phyloP scores from a whole-genome alignment of 2,329 filamentous ascomycete genomes.

The Ceratocystis harringtonii region DNA sequence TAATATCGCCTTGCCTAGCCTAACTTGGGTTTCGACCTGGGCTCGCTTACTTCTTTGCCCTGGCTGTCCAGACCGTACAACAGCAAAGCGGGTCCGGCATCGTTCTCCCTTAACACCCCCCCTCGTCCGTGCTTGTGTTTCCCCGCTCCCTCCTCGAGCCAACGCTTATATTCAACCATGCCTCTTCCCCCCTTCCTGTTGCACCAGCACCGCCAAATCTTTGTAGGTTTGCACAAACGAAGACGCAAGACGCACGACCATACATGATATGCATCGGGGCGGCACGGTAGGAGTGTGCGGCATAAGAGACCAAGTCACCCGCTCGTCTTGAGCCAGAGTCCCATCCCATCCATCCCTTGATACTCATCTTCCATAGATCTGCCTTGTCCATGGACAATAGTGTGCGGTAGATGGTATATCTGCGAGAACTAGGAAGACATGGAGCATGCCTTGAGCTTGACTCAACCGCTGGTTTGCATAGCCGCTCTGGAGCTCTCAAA shows the following conservation, averaged over 20 bases:
- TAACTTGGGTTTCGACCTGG: background rate
- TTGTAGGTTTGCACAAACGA: background rate
- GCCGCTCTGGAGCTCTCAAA: background rate
- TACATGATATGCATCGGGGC: background rate
- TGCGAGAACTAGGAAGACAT: background rate
- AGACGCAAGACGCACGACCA: background rate
- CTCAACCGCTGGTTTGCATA: background rate
- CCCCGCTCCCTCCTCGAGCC: background rate
- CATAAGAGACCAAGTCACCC: background rate
- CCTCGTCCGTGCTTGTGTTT: background rate
- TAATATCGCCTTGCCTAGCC: background rate
- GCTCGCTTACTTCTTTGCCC: too few relatives aligned
- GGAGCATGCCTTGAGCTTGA: background rate
- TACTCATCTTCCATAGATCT: background rate
- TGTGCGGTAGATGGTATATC: background rate
- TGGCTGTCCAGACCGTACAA: too few relatives aligned
- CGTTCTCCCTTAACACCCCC: background rate
- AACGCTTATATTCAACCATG: background rate
- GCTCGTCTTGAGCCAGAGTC: background rate
- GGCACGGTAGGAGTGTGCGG: background rate
- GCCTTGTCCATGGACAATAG: background rate
- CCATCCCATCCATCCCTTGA: background rate
- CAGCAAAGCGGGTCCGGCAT: background rate
- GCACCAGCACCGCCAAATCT: background rate
- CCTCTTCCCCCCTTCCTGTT: background rate